These are phyloP conservation scores for Simplicillium aogashimaense DNA, from an alignment of 2,329 filamentous ascomycete species.

Conservation along the genomic window DNA sequence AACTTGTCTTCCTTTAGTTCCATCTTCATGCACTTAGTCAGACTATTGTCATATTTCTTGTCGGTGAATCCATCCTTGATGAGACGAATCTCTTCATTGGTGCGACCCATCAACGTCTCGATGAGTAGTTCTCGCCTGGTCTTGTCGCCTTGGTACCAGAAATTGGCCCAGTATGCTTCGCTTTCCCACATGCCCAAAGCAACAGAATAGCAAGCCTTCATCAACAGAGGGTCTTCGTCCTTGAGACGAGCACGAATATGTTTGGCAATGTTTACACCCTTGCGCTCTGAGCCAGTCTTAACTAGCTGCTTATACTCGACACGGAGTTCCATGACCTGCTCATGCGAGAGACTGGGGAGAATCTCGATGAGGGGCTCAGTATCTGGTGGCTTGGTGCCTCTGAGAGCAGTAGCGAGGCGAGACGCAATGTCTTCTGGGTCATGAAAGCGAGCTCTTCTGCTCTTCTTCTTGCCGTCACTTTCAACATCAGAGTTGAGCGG, in stretches of 20 bases:
- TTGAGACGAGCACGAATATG: constrained; percentile 72
- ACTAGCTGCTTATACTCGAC: constrained; percentile 83
- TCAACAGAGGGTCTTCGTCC: constrained; percentile 63
- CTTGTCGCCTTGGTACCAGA: constrained; percentile 87
- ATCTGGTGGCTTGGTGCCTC: constrained; percentile 55
- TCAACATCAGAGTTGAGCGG: constrained; percentile 38
- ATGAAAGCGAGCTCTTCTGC: constrained; percentile 66
- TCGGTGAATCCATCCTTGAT: constrained; percentile 88
- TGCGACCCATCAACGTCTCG: constrained; percentile 82
- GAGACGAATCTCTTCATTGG: constrained; percentile 73
- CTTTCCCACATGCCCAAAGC: constrained; percentile 85
- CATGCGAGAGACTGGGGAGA: constrained; percentile 72
- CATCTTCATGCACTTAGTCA: constrained; percentile 78
- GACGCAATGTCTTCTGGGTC: constrained; percentile 73
- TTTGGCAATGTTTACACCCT: constrained; percentile 77
- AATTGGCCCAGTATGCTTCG: constrained; percentile 97
- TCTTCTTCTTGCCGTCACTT: constrained; percentile 32
- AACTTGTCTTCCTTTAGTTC: constrained; percentile 97
- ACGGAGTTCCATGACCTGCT: constrained; percentile 81
- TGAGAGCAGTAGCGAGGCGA: constrained; percentile 65
- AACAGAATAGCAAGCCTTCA: constrained; percentile 85
- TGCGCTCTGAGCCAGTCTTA: constrained; percentile 63
- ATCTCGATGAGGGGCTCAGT: constrained; percentile 69
- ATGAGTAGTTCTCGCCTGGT: constrained; percentile 83
- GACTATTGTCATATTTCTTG: constrained; percentile 78